phyloP scores from a whole-genome alignment of 192 early-diverging fungal genomes.

The Umbelopsis sp. region DNA sequence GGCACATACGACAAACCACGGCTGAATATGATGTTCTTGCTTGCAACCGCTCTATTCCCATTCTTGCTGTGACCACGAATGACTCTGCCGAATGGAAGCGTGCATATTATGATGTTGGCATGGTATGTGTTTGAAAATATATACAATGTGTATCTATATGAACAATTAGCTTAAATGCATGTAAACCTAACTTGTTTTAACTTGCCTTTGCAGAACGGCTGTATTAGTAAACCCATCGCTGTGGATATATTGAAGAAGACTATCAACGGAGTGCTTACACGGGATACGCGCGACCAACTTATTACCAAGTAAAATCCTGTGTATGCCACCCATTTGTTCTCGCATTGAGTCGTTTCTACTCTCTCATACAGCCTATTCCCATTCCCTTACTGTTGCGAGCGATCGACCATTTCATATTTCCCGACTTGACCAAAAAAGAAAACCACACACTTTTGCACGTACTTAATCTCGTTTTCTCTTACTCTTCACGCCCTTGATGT shows the following conservation, averaged over 20 bases:
- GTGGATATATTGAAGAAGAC: constrained; percentile 20
- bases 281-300: not conserved
- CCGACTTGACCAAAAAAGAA: too few relatives aligned
- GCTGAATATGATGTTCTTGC: constrained; percentile 41
- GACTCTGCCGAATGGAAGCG: constrained; percentile 51
- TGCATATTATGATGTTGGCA: constrained; percentile 55
- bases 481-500: too few relatives aligned
- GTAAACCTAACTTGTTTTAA: too few relatives aligned
- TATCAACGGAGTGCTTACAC: constrained; percentile 16
- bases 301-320: not conserved
- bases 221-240: constrained; percentile 54
- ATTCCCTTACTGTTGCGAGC: too few relatives aligned
- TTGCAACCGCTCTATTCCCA: constrained; percentile 57
- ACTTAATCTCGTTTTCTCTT: too few relatives aligned
- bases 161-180: not conserved
- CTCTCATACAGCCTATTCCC: too few relatives aligned
- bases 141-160: not conserved
- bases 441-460: too few relatives aligned
- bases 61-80: constrained; percentile 68
- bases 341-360: too few relatives aligned
- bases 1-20: constrained; percentile 46
- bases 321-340: too few relatives aligned
- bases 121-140: constrained; percentile 34
- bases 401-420: not conserved
- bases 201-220: constrained; percentile 41